Conservation (phyloP, 2,329 filamentous ascomycete species). For the Fusarium albidum region DNA sequence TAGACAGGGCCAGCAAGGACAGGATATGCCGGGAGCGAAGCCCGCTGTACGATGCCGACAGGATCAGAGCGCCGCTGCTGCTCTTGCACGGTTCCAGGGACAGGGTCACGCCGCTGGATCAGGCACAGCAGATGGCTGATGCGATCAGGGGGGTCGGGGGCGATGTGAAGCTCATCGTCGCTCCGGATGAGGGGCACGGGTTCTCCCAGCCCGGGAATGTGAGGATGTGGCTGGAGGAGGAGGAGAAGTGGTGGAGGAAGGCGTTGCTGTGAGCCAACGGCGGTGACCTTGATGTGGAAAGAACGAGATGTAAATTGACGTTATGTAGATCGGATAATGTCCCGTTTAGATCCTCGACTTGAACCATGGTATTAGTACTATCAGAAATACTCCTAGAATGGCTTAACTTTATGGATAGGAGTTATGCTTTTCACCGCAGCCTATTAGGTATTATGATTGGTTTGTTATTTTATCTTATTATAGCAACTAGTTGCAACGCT, state of each 20-base stretch:
- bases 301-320: background rate
- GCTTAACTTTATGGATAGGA: no score
- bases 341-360: no score
- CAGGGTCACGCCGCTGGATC: constrained; percentile 65
- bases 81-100: constrained; percentile 65
- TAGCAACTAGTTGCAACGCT: no score
- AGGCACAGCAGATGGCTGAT: constrained; percentile 61
- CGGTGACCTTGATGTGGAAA: background rate
- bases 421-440: no score
- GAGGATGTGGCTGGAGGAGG: constrained; percentile 51
- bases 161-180: constrained; percentile 56
- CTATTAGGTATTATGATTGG: no score
- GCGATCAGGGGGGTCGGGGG: constrained; percentile 52
- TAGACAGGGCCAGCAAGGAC: constrained; percentile 49
- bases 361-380: no score
- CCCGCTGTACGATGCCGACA: constrained; percentile 56
- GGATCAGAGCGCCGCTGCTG: constrained; percentile 59
- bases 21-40: constrained; percentile 55
- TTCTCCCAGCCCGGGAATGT: constrained; percentile 52
- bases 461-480: no score
- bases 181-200: constrained; percentile 60
- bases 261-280: constrained; percentile 42
- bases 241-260: constrained; percentile 57
- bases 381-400: no score
- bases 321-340: no score